Percentiles rank a stretch among this genome's conserved stretches.
Evolutionary conservation across 2,329 filamentous ascomycete genomes (phyloP).

Genomic region (Waltergamsia citrina): DNA sequence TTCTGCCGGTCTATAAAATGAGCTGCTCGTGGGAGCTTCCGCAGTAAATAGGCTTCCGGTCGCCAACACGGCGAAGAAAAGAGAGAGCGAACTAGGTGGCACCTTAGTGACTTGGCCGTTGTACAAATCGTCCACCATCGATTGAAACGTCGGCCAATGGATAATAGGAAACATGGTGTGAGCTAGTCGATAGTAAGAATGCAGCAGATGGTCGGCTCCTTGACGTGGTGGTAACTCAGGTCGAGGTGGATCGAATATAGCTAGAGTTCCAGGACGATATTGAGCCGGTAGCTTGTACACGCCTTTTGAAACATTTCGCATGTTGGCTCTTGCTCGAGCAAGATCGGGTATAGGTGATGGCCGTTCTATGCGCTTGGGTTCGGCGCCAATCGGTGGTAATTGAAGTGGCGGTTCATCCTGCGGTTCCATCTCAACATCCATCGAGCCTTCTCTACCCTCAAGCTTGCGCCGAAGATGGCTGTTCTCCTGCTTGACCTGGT

Average conservation of each 20-base stretch:
- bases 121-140: conserved; percentile 70
- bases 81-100: conserved; percentile 62
- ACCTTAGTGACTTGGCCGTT: conserved; percentile 48
- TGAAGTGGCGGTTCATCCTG: conserved; percentile 40
- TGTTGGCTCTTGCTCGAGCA: conserved; percentile 59
- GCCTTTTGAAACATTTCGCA: conserved; percentile 65
- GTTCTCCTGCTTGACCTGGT: conserved; percentile 72
- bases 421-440: conserved; percentile 38
- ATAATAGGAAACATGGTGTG: conserved; percentile 78
- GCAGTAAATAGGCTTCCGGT: conserved; percentile 66
- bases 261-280: conserved; percentile 44
- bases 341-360: conserved; percentile 58
- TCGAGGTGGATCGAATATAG: conserved; percentile 40
- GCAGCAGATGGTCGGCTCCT: conserved; percentile 61
- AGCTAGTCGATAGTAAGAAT: conserved; percentile 65
- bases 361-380: conserved; percentile 54
- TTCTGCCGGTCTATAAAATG: conserved; percentile 43
- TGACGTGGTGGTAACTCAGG: conserved; percentile 63
- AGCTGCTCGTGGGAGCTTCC: conserved; percentile 39
- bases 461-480: conserved; percentile 60
- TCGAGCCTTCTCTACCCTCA: conserved; percentile 36
- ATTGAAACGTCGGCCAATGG: conserved; percentile 78
- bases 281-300: conserved; percentile 70
- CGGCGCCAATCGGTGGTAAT: conserved; percentile 56
- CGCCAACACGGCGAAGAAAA: conserved; percentile 77